These are phyloP conservation scores for Glycyrrhiza uralensis DNA, from an alignment of 306 rosid genomes.

Conservation along the genomic window DNA sequence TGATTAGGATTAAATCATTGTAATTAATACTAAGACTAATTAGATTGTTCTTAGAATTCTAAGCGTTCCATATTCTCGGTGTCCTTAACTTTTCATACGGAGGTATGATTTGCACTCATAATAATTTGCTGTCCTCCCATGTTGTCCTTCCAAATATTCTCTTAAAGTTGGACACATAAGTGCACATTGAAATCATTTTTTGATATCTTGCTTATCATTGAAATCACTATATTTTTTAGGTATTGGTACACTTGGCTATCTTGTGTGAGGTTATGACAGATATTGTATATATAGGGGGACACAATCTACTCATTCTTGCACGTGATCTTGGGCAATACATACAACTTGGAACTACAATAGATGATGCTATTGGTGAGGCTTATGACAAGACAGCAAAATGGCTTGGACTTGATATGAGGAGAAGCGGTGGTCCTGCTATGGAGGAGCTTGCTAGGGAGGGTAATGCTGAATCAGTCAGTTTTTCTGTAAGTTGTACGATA, in stretches of 20 bases:
- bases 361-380: constrained; percentile 98
- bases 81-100: background rate
- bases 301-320: constrained; percentile 82
- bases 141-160: background rate
- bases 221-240: background rate
- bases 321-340: constrained; percentile 82
- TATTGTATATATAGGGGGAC: constrained; percentile 62
- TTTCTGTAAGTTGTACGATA: constrained; percentile 58
- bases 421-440: constrained; percentile 97
- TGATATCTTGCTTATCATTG: background rate
- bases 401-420: constrained; percentile 96
- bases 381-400: constrained; percentile 96
- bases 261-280: constrained; percentile 14
- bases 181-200: background rate
- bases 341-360: constrained; percentile 96
- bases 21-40: too few relatives aligned
- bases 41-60: background rate
- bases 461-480: constrained; percentile 63
- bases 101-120: background rate
- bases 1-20: too few relatives aligned
- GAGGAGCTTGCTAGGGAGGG: constrained; percentile 94
- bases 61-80: background rate
- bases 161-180: background rate
- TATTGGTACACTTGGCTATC: constrained; percentile 5
- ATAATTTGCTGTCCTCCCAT: background rate